Conservation (phyloP, 2,329 filamentous ascomycete genomes). For the Penicillium psychrosexuale region DNA sequence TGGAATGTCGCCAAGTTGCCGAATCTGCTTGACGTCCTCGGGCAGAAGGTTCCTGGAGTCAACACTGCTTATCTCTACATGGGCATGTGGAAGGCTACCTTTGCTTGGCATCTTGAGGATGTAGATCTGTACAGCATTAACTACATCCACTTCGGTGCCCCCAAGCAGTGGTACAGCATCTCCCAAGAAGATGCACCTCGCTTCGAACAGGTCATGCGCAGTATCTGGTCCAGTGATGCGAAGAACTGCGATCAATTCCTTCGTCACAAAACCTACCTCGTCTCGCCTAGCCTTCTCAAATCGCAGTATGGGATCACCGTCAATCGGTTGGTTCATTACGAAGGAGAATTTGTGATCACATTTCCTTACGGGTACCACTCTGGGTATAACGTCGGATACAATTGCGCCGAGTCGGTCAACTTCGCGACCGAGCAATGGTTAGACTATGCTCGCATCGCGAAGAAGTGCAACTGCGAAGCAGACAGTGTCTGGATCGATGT, state of each 20-base stretch:
- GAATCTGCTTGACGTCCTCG: slow-evolving; percentile 88
- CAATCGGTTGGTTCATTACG: slow-evolving; percentile 91
- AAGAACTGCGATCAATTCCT: slow-evolving; percentile 96
- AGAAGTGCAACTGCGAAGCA: slow-evolving; percentile 93
- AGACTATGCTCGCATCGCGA: slow-evolving; percentile 89
- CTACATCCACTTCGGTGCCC: slow-evolving; percentile 96
- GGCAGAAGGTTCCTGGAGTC: slow-evolving; percentile 93
- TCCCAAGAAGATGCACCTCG: slow-evolving; percentile 89
- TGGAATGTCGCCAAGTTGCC: slow-evolving; percentile 97
- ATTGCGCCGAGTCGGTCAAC: slow-evolving; percentile 97
- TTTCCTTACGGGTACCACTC: slow-evolving; percentile 99
- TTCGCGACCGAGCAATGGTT: slow-evolving; percentile 96
- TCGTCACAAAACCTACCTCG: slow-evolving; percentile 94
- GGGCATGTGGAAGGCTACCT: slow-evolving; percentile 99
- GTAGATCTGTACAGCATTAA: slow-evolving; percentile 99
- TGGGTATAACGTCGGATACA: slow-evolving; percentile 96
- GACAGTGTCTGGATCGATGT: slow-evolving; percentile 99
- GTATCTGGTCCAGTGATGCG: slow-evolving; percentile 86
- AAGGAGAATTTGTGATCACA: slow-evolving; percentile 96
- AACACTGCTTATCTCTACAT: slow-evolving; percentile 97
- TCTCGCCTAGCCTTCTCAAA: slow-evolving; percentile 83
- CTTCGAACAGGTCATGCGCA: slow-evolving; percentile 85
- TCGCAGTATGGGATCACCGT: slow-evolving; percentile 92
- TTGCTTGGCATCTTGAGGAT: slow-evolving; percentile 98
- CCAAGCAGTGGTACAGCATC: slow-evolving; percentile 99